Evolutionary conservation across 495 filamentous ascomycete species (phyloP).

Genomic region (Coniosporium apollinis): DNA sequence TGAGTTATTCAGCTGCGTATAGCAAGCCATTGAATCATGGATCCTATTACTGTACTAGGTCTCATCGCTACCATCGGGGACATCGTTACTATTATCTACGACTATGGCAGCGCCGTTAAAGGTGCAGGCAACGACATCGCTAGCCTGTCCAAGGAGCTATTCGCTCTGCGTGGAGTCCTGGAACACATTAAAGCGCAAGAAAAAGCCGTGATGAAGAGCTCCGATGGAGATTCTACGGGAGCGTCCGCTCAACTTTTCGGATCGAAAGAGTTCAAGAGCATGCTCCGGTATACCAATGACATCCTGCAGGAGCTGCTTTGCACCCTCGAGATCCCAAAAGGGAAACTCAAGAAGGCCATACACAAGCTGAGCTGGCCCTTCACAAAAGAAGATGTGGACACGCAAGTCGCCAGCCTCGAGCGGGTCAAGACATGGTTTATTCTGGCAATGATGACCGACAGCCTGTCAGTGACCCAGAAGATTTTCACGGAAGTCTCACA

Average conservation of each 20-base stretch:
- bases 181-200: slow-evolving; percentile 1
- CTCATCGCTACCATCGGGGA: slow-evolving; percentile 1
- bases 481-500: slow-evolving; percentile 1
- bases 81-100: slow-evolving; percentile 1
- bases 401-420: slow-evolving; percentile 1
- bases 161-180: slow-evolving; percentile 3
- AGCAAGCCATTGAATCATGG: no score
- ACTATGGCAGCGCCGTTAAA: slow-evolving; percentile 2
- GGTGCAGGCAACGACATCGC: not conserved
- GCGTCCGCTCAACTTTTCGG: not conserved
- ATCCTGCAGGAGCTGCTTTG: not conserved
- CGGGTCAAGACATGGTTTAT: slow-evolving; percentile 8
- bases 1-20: no score
- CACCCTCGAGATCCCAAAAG: slow-evolving; percentile 1
- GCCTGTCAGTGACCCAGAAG: not conserved
- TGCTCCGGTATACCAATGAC: slow-evolving; percentile 1
- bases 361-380: slow-evolving; percentile 5
- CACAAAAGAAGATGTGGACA: slow-evolving; percentile 1
- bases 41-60: slow-evolving; percentile 3
- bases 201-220: no score
- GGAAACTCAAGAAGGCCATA: slow-evolving; percentile 1
- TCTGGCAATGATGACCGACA: slow-evolving; percentile 8
- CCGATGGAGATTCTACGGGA: not conserved
- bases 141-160: slow-evolving; percentile 1
- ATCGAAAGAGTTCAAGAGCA: not conserved